Evolutionary conservation across 2,329 filamentous ascomycete species (phyloP), one percentile per base, ranked within the genome.

Genomic region (Magnaporthiopsis incrustans): DNA sequence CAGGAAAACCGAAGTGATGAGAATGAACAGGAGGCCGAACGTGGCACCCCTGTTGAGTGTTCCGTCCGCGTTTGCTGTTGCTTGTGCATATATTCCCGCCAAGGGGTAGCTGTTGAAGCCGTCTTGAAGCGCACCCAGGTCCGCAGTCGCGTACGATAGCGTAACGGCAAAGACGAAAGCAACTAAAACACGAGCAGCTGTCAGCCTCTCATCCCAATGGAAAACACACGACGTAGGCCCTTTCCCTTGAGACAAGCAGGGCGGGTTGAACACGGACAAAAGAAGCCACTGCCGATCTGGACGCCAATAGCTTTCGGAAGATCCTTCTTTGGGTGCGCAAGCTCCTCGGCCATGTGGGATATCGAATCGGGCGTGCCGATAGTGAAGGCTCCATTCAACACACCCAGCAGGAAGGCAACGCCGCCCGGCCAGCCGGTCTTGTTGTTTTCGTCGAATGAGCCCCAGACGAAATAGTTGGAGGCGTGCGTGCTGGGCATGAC

Each of bases 331-430:
- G 78, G 79, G 22, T 75, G 71, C 0, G 76, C 84, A 26, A 87
- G 81, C 72, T 88, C 85, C 71, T 88, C 85, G 5, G 83, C 82
- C 69, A 87, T 77, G 72, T 88, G 86, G 11, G 81, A 82, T 25
- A 87, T 84, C 64, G 83, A 82, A 71, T 89, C 86, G 3, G 85
- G 84, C 0, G 85, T 88, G 25, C 87, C 86, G 32, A 89, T 83
- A 26, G 85, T 85, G 70, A 86, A 89, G 14, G 86, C 85, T 6
- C 86, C 87, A 68, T 89, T 89, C 30, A 89, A 77, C 72, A 89
- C 87, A 25, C 87, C 86, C 0, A 83, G 76, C 32, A 88, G 75
- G 67, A 89, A 89, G 2, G 85, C 85, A n/a, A 89, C 82, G 22
- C 85, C 85, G 59, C 84, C 77, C 68, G 68, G 76, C 83, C 73